Base-by-base conservation (phyloP, 2,329 filamentous ascomycete species). In the Thielaviopsis ethacetica region DNA sequence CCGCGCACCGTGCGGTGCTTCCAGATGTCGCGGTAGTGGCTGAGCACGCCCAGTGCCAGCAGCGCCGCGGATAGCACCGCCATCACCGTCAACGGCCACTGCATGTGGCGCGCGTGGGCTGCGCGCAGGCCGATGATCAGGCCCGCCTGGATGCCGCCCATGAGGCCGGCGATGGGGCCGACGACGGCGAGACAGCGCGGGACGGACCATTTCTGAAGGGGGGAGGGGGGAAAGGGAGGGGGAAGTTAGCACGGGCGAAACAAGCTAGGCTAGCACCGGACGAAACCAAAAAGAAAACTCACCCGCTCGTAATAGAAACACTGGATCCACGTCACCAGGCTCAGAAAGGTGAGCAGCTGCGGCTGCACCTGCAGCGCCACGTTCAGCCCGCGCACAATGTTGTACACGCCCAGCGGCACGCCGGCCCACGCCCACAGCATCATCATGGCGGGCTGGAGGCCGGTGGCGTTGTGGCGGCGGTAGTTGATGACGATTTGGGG, bases 11-110 rank as follows among this genome's bases (percentile, higher is more conserved):
- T 85, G 6, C 80, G 75, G 63, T 85, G 78, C 1, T 74, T 66
- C 65, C 80, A 86, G 22, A 88, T 86, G 62, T 88, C 84, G 72
- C 77, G 80, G 64, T 87, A 88, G 66, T 88, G 83, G 1, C 80
- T 71, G 7, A 86, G 69, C 0, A 88, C 85, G 0, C 85, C 85
- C 1, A 80, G 75, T 1, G 81, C 81, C 1, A 88, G 75, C 2
- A 88, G 72, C 0, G 73, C 67, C 0, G 84, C 83, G 0, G 84
- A 83, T 0, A 86, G 67, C 0, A 81, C 76, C 1, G 84, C 84
- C 83, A 87, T 86, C 0, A 86, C 63, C 0, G 76, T 84, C 53
- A 80, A 66, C 0, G 85, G 82, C 84, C 83, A 88, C 10, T 77
- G 67, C 0, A 78, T 57, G 2, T 73, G 68, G 19, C 67, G 69